Percentiles rank a stretch among this genome's conserved stretches.
Conservation (phyloP, 2,329 filamentous ascomycete genomes). For the Biscogniauxia mediterranea region DNA sequence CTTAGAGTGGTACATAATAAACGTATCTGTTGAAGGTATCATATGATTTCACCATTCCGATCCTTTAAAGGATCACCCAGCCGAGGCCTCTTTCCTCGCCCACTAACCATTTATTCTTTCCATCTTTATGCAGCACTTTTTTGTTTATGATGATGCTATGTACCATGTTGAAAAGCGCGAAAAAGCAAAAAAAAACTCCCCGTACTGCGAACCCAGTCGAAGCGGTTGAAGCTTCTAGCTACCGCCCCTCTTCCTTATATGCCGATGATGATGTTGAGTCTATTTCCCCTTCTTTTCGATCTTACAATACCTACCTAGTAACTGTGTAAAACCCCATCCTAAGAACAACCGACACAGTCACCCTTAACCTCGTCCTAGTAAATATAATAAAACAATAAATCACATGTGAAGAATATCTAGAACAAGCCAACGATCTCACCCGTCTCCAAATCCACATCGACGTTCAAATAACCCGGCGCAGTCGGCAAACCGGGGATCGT, state of each 20-base stretch:
- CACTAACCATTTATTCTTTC: too few relatives aligned
- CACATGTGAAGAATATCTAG: conserved; percentile 44
- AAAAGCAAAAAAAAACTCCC: too few relatives aligned
- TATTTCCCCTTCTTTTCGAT: not conserved
- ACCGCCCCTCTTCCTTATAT: conserved; percentile 1
- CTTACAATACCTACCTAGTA: not conserved
- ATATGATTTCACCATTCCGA: too few relatives aligned
- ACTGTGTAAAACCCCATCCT: not conserved
- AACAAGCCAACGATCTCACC: conserved; percentile 88
- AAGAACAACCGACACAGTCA: too few relatives aligned
- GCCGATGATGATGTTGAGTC: conserved; percentile 3
- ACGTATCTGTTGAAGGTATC: too few relatives aligned
- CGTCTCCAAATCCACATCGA: conserved; percentile 80
- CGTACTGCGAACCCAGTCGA: not conserved
- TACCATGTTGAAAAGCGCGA: too few relatives aligned
- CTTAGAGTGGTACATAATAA: too few relatives aligned
- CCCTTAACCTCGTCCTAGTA: not conserved
- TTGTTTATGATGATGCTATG: too few relatives aligned
- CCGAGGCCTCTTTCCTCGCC: too few relatives aligned
- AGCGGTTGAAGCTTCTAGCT: not conserved
- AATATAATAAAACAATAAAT: not conserved
- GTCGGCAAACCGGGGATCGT: conserved; percentile 96
- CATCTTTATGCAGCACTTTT: too few relatives aligned
- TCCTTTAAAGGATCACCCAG: too few relatives aligned
- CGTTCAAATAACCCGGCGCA: conserved; percentile 91